Evolutionary conservation across 2,329 filamentous ascomycete species (phyloP).

Genomic region (Arthrinium phaeospermum): DNA sequence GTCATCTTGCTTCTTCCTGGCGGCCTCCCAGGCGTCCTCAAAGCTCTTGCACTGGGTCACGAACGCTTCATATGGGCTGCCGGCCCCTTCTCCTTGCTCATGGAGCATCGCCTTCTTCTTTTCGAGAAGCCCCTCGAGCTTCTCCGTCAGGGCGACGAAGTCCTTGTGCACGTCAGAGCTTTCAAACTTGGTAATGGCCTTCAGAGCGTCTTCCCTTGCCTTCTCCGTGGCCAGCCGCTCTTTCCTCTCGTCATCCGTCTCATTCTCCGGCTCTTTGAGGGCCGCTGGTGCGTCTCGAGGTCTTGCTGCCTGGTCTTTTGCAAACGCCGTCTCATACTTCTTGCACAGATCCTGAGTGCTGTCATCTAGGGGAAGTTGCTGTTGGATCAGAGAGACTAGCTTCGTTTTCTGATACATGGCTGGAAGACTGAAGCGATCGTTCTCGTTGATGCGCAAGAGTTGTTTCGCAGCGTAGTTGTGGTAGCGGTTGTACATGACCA

Average conservation of each 20-base stretch:
- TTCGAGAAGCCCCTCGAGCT: constrained; percentile 47
- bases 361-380: constrained; percentile 25
- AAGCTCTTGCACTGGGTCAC: constrained; percentile 22
- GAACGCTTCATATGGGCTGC: constrained; percentile 18
- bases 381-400: constrained; percentile 18
- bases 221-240: constrained; percentile 27
- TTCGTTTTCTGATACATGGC: constrained; percentile 22
- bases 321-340: no score
- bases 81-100: no score
- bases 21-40: constrained; percentile 25
- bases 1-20: constrained; percentile 41
- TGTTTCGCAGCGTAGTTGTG: constrained; percentile 72
- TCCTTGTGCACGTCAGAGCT: neutral
- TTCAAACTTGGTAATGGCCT: constrained; percentile 9
- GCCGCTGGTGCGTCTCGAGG: no score
- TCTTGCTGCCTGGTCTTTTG: no score
- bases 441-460: constrained; percentile 63
- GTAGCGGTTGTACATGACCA: constrained; percentile 73
- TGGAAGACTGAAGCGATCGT: constrained; percentile 62
- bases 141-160: no score
- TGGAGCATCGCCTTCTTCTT: constrained; percentile 26
- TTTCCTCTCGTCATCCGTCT: no score
- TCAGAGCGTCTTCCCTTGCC: constrained; percentile 40
- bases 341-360: no score
- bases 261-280: no score